Evolutionary conservation across 1,139 yeast species (phyloP).

Genomic region (Candida frijolesensis): DNA sequence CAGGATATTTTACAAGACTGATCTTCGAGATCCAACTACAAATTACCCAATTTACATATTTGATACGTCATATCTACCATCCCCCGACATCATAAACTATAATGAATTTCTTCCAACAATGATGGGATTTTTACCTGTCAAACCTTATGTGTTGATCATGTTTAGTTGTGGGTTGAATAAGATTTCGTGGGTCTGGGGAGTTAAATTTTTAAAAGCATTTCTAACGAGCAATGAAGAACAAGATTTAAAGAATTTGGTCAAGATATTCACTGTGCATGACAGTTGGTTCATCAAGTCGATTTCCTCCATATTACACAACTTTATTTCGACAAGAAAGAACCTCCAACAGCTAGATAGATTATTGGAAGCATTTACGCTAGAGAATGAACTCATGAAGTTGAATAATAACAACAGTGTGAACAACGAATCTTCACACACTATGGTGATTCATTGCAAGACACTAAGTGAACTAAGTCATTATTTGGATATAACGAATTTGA

Average conservation of each 20-base stretch:
- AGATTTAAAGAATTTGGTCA: slow-evolving; percentile 50
- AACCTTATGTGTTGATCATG: slow-evolving; percentile 65
- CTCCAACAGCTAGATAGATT: slow-evolving; percentile 30
- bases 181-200: slow-evolving; percentile 75
- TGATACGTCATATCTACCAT: slow-evolving; percentile 75
- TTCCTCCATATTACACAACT: slow-evolving; percentile 68
- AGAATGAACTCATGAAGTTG: slow-evolving; percentile 3
- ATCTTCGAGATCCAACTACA: slow-evolving; percentile 60
- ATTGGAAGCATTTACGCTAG: slow-evolving; percentile 30
- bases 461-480: slow-evolving; percentile 63
- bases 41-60: slow-evolving; percentile 69
- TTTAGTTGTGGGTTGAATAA: slow-evolving; percentile 79
- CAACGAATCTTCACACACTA: slow-evolving; percentile 6
- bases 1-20: slow-evolving; percentile 60
- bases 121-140: slow-evolving; percentile 49
- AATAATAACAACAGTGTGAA: not conserved
- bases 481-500: slow-evolving; percentile 73
- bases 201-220: slow-evolving; percentile 70
- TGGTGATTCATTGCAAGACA: slow-evolving; percentile 42
- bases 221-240: slow-evolving; percentile 49
- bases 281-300: slow-evolving; percentile 87
- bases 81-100: slow-evolving; percentile 48
- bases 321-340: slow-evolving; percentile 35
- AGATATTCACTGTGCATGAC: slow-evolving; percentile 84
- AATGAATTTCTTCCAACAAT: slow-evolving; percentile 44